Evolutionary conservation across 345 rosid species (phyloP).

Genomic region (Arabis alpina): DNA sequence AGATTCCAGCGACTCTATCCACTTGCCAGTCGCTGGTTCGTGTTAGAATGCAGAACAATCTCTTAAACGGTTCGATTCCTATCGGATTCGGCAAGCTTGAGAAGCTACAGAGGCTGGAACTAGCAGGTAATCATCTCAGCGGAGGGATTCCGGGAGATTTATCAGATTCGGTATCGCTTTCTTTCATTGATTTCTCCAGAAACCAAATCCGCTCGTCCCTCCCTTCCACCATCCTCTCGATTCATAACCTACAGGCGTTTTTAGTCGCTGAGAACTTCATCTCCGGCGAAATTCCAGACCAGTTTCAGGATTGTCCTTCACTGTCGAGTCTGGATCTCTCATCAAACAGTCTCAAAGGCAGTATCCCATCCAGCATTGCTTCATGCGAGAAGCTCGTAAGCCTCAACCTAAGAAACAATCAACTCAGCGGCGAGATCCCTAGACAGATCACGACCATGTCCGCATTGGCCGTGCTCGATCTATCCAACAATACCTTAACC

Average conservation of each 20-base stretch:
- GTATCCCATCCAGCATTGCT: constrained; percentile 80
- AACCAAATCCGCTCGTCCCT: constrained; percentile 68
- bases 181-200: constrained; percentile 78
- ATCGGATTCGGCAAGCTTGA: constrained; percentile 78
- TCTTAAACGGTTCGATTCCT: constrained; percentile 72
- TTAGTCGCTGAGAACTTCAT: constrained; percentile 63
- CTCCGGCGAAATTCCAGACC: constrained; percentile 82
- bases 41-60: constrained; percentile 83
- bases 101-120: constrained; percentile 79
- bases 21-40: constrained; percentile 76
- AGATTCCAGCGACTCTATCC: constrained; percentile 62
- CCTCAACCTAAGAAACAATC: constrained; percentile 69
- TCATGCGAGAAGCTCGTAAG: constrained; percentile 79
- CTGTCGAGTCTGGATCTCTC: constrained; percentile 87
- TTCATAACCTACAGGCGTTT: constrained; percentile 73
- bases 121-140: constrained; percentile 73
- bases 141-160: constrained; percentile 81
- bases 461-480: constrained; percentile 81
- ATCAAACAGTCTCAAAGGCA: constrained; percentile 68
- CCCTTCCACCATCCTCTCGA: constrained; percentile 79
- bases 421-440: constrained; percentile 72
- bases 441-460: constrained; percentile 74
- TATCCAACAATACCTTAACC: constrained; percentile 76
- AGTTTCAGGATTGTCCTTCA: constrained; percentile 90
- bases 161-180: constrained; percentile 70